Conservation (phyloP, 176 grass and related monocot species). For the Paspalum vaginatum region DNA sequence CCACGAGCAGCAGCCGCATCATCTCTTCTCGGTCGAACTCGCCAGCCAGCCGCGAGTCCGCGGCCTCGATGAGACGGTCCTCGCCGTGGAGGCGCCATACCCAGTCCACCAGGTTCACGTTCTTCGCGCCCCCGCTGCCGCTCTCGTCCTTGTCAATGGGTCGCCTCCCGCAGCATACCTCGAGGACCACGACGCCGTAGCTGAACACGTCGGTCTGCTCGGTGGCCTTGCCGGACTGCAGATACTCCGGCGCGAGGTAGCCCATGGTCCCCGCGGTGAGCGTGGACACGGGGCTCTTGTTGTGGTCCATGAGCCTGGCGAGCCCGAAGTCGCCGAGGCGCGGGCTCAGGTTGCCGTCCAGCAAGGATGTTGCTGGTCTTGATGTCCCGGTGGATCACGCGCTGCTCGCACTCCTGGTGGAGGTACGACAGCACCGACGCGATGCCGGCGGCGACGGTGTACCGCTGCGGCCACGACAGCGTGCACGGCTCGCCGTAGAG, state of each 20-base stretch:
- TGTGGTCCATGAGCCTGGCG: constrained; percentile 81
- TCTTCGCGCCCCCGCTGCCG: constrained; percentile 31
- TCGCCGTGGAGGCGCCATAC: constrained; percentile 79
- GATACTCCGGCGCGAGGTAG: constrained; percentile 92
- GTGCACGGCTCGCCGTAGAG: constrained; percentile 69
- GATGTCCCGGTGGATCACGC: constrained; percentile 88
- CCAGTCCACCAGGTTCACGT: constrained; percentile 92
- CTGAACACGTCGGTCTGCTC: constrained; percentile 95
- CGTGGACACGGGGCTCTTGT: constrained; percentile 83
- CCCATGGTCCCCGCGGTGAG: constrained; percentile 94
- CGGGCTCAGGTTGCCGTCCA: constrained; percentile 70
- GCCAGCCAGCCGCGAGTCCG: constrained; percentile 53
- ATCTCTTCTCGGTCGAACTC: constrained; percentile 69
- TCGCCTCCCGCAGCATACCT: constrained; percentile 86
- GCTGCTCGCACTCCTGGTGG: constrained; percentile 90
- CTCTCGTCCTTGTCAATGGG: constrained; percentile 72
- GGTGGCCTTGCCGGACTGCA: constrained; percentile 90
- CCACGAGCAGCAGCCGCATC: constrained; percentile 75
- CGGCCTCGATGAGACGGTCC: constrained; percentile 72
- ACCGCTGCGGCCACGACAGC: constrained; percentile 65
- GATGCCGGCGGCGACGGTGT: constrained; percentile 64
- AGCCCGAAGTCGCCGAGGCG: constrained; percentile 90
- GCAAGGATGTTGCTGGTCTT: constrained; percentile 92
- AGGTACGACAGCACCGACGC: constrained; percentile 82
- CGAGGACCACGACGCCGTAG: constrained; percentile 82